These are phyloP conservation scores for Taphrina wiesneri DNA, from an alignment of 1,139 yeast genomes.

Conservation along the genomic window DNA sequence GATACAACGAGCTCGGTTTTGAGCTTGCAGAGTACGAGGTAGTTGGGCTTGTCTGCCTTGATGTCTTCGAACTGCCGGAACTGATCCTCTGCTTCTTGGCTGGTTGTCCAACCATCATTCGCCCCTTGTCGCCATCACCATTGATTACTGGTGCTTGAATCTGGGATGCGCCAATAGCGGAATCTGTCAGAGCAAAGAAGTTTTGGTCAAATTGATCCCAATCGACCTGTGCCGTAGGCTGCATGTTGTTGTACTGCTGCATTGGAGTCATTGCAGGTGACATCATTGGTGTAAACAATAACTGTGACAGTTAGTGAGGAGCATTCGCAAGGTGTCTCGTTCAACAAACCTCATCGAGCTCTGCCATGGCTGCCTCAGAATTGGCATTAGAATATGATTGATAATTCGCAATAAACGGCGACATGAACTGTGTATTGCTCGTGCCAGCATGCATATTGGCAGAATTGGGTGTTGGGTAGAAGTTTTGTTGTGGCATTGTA, in stretches of 20 bases:
- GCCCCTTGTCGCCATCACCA: not conserved
- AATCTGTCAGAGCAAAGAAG: slow-evolving; percentile 21
- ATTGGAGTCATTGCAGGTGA: slow-evolving; percentile 33
- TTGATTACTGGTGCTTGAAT: not conserved
- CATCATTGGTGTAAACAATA: slow-evolving; percentile 30
- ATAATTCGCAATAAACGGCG: slow-evolving; percentile 20
- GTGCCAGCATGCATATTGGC: slow-evolving; percentile 23
- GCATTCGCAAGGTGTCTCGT: not conserved
- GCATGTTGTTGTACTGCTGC: slow-evolving; percentile 4
- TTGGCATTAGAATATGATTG: not conserved
- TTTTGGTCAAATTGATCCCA: slow-evolving; percentile 31
- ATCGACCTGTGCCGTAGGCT: slow-evolving; percentile 7
- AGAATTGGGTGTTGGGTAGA: slow-evolving; percentile 27
- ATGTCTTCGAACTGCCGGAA: not conserved
- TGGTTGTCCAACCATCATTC: not conserved
- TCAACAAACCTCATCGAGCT: slow-evolving; percentile 13
- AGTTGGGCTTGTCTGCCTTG: slow-evolving; percentile 11
- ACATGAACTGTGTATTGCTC: slow-evolving; percentile 17
- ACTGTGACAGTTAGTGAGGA: not conserved
- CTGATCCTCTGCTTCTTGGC: slow-evolving; percentile 10
- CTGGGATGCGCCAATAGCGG: slow-evolving; percentile 10
- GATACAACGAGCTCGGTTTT: not conserved
- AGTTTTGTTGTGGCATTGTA: not conserved
- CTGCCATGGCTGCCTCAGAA: slow-evolving; percentile 1
- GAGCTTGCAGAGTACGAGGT: slow-evolving; percentile 2